These are phyloP conservation scores for Trichoderma gamsii DNA, from an alignment of 495 filamentous ascomycete species.

Conservation along the genomic window DNA sequence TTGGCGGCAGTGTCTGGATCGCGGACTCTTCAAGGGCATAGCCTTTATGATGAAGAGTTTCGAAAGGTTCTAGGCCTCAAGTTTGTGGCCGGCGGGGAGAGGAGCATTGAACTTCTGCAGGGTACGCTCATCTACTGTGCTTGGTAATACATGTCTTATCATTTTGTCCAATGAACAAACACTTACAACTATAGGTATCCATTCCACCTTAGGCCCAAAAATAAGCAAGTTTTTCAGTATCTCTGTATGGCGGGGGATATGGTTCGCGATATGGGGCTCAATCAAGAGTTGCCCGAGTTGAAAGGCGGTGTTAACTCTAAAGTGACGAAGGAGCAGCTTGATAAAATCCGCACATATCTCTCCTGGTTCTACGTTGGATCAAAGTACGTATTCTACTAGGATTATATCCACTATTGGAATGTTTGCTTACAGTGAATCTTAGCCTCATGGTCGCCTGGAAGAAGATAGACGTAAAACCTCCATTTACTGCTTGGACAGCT, in stretches of 20 bases:
- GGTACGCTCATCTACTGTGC: conserved; percentile 40
- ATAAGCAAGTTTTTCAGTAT: conserved; percentile 38
- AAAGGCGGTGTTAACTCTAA: not conserved
- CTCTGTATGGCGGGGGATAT: conserved; percentile 43
- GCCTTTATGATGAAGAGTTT: conserved; percentile 45
- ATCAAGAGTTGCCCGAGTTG: conserved; percentile 28
- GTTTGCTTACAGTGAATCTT: conserved; percentile 11
- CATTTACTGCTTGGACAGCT: conserved; percentile 30
- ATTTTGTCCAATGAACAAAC: not conserved
- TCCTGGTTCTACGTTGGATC: conserved; percentile 34
- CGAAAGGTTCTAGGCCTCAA: conserved; percentile 43
- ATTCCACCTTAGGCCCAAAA: conserved; percentile 43
- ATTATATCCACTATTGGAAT: not conserved
- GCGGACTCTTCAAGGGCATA: conserved; percentile 37
- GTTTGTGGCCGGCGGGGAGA: conserved; percentile 42
- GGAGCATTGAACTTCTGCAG: conserved; percentile 39
- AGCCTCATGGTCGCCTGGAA: conserved; percentile 34
- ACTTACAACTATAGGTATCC: conserved; percentile 34
- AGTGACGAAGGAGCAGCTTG: conserved; percentile 23
- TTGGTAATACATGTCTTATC: conserved; percentile 29
- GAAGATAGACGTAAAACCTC: conserved; percentile 20
- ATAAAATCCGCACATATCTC: conserved; percentile 35
- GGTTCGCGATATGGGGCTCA: conserved; percentile 37
- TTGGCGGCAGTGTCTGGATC: conserved; percentile 41
- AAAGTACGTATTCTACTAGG: conserved; percentile 23